Base-by-base conservation (phyloP, 208 protist species). In the Wallacemonas sp. region DNA sequence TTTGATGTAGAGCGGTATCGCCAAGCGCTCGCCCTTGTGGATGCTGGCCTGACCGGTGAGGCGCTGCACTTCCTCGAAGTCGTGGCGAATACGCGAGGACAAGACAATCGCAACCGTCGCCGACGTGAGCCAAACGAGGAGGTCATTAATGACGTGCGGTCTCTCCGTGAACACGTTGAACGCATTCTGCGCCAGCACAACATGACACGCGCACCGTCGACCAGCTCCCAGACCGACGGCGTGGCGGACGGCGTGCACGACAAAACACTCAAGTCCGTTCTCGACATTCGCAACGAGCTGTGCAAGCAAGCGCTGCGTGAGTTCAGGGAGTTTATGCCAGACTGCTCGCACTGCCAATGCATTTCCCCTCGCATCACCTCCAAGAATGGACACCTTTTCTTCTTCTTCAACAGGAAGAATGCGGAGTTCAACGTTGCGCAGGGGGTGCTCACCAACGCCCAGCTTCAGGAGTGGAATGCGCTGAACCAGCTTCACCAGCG, bases 1-100 rank as follows among this genome's bases (percentile, higher is more conserved):
- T 93, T 94, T 53, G 88, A 96, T 63, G 82, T 93, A 58, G 64
- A 87, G 63, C 83, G 90, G n/a, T 96, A 90, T 54, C 69, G 70
- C 15, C 86, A 85, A 69, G 86, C 88, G 27, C 79, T 96, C n/a
- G 72, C 67, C 11, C 78, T 96, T 14, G 65, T 91, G 33, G 87
- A 96, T 28, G 53, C 54, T 41, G 88, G 88, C 3, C 70, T 91
- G 14, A 80, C 83, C 49, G 90, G 83, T 26, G 90, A 94, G 66
- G 87, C 87, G 28, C 62, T 93, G 71, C 82, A 86, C 39, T 76
- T 96, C n/a, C 79, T 96, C 11, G 78, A 89, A 41, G 72, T 85
- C 36, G 84, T 91, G 39, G 49, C 75, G 8, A 92, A 79, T 62
- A 61, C 85, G n/a, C 70, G 68, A 42, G 80, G 80, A 3, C 73